Base-by-base conservation (phyloP, 345 rosid genomes). In the Camelina neglecta region DNA sequence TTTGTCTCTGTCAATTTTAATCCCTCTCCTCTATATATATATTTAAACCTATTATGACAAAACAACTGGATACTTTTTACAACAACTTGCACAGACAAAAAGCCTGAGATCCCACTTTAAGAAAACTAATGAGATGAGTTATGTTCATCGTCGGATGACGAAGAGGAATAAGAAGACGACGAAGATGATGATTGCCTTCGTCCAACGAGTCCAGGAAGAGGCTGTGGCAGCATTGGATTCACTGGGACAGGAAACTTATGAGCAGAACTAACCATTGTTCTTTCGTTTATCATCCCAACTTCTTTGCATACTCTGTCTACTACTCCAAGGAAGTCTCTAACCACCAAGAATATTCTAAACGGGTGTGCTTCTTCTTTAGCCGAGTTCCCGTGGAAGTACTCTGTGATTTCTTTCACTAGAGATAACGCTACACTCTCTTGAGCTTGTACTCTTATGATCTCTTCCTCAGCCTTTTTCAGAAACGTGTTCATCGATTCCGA, bases 331-430 rank as follows among this genome's bases (percentile, higher is more conserved):
- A 95, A 95, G 84, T 95, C 99, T 75, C 98, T 80, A 39, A 96
- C 98, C 67, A 96, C 98, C 97, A 88, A 68, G 84, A 96, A 96
- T 82, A 96, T 96, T 78, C 99, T 85, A 83, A 96, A 90, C 1
- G 99, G 98, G 71, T 91, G 99, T 29, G 98, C 96, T 84, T 96
- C 98, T 86, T 96, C 99, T 84, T 88, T 93, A 0, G 97, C 93
- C n/a, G 99, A 96, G 86, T 93, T 87, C 13, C 99, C 99, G 42
- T 96, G 99, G 86, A 96, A 96, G 80, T 93, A 96, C 78, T 93
- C 99, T 2, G 99, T 96, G 65, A 93, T 93, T 60, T 96, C 99
- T 78, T 96, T 96, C 59, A 93, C 98, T 1, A 96, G 78, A 5
- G 98, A 91, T 47, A 91, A 72, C 8, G 96, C 91, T 45, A 89